Evolutionary conservation across 2,329 filamentous ascomycete species (phyloP).

Genomic region (Akanthomyces lecanii): DNA sequence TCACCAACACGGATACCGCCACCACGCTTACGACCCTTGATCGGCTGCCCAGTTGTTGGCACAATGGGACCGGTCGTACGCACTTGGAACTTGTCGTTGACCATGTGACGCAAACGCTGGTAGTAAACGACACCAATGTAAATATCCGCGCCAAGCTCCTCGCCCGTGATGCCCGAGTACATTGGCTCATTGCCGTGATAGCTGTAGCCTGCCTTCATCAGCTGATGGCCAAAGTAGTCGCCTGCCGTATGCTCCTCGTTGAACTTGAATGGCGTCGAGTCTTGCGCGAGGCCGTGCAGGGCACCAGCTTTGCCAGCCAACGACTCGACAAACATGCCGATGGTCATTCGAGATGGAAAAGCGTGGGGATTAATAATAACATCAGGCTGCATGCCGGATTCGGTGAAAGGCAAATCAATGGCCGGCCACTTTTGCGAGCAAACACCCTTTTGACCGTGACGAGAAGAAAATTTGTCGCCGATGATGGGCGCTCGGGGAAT

Average conservation of each 20-base stretch:
- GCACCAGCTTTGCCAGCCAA: constrained; percentile 92
- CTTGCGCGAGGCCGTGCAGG: constrained; percentile 91
- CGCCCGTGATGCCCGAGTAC: constrained; percentile 94
- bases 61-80: constrained; percentile 92
- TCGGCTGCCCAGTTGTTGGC: constrained; percentile 85
- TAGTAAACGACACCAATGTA: constrained; percentile 98
- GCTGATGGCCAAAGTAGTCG: constrained; percentile 93
- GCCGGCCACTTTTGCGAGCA: constrained; percentile 93
- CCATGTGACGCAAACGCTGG: constrained; percentile 97
- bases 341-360: constrained; percentile 99
- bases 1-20: constrained; percentile 98
- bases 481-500: constrained; percentile 88
- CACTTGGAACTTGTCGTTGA: constrained; percentile 99
- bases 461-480: constrained; percentile 98
- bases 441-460: constrained; percentile 97
- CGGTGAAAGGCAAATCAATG: constrained; percentile 92
- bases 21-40: constrained; percentile 93
- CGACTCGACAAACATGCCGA: constrained; percentile 98
- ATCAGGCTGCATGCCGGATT: constrained; percentile 94
- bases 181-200: constrained; percentile 98
- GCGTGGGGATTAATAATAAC: constrained; percentile 99
- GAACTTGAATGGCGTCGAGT: constrained; percentile 93
- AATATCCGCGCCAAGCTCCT: constrained; percentile 91
- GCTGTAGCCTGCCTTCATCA: constrained; percentile 93
- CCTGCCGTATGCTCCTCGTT: constrained; percentile 86